A percentile compares a stretch with the other conserved stretches of the same genome.
phyloP scores from a whole-genome alignment of 2,329 filamentous ascomycete genomes.

The Ophiocordyceps camponoti-floridani region DNA sequence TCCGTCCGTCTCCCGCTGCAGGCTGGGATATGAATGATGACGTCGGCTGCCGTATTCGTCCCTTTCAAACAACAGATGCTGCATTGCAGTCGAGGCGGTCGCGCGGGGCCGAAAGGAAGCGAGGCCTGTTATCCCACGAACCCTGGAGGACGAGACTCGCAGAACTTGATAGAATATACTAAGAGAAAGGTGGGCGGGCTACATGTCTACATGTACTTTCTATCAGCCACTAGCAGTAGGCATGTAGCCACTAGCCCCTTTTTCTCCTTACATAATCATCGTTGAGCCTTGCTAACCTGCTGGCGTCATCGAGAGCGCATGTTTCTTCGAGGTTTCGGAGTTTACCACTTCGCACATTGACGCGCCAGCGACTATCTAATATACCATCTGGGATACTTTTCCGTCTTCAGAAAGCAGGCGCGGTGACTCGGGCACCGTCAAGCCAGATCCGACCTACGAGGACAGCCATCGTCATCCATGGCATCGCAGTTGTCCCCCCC shows the following conservation, averaged over 20 bases:
- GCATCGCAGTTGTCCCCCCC: no score
- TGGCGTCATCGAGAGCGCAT: background rate
- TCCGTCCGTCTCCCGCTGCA: background rate
- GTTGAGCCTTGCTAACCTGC: background rate
- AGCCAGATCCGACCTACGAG: background rate
- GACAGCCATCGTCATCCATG: background rate
- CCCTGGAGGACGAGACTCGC: background rate
- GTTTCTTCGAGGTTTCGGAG: background rate
- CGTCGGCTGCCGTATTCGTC: background rate
- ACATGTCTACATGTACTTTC: background rate
- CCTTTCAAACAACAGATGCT: background rate
- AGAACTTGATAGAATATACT: no score
- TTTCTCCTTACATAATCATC: background rate
- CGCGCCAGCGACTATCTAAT: background rate
- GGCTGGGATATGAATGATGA: background rate
- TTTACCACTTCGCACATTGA: background rate
- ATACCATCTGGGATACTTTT: background rate
- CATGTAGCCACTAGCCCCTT: background rate
- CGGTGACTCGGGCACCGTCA: background rate
- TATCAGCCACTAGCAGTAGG: background rate
- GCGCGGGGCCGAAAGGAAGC: background rate
- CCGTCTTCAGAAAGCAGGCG: background rate
- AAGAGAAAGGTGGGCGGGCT: no score
- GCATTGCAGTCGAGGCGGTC: background rate
- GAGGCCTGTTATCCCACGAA: background rate